Evolutionary conservation across 169 alveolate genomes (phyloP).

Genomic region (Besnoitia besnoiti): DNA sequence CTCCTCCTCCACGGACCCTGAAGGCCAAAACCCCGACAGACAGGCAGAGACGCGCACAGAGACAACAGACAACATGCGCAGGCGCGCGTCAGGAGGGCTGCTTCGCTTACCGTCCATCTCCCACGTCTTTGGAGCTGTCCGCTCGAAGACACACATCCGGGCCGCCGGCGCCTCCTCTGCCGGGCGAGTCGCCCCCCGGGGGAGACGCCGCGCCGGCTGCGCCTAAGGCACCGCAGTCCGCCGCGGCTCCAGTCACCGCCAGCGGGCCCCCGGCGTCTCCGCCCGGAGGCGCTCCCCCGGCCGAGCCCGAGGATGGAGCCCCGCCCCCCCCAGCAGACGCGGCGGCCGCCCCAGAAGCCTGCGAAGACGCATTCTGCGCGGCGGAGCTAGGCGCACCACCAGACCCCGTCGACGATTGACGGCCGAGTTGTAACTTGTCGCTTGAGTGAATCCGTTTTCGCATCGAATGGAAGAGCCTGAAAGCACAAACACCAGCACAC

Average conservation of each 20-base stretch:
- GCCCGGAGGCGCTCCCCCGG: too few species aligned
- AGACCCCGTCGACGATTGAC: constrained; percentile 12
- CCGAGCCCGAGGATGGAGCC: not conserved
- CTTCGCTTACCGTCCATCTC: not conserved
- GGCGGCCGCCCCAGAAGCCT: not conserved
- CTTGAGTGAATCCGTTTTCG: constrained; percentile 30
- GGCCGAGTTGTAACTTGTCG: constrained; percentile 4
- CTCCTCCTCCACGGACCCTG: too few species aligned
- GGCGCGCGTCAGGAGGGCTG: too few species aligned
- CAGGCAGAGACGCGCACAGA: not conserved
- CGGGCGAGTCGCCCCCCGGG: not conserved
- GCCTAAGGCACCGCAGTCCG: not conserved
- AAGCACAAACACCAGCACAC: not conserved
- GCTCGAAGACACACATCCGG: not conserved
- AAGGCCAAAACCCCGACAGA: too few species aligned
- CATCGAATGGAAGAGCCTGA: constrained; percentile 34
- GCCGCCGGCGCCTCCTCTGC: not conserved
- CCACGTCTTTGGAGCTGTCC: not conserved
- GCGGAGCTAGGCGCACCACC: not conserved
- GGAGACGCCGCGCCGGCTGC: not conserved
- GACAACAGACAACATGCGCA: too few species aligned
- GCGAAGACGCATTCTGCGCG: not conserved
- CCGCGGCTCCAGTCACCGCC: not conserved
- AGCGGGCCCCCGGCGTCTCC: not conserved
- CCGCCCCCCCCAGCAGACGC: not conserved